Evolutionary conservation across 306 rosid genomes (phyloP), one percentile per base, ranked within the genome.

Genomic region (Abrus pulchellus): DNA sequence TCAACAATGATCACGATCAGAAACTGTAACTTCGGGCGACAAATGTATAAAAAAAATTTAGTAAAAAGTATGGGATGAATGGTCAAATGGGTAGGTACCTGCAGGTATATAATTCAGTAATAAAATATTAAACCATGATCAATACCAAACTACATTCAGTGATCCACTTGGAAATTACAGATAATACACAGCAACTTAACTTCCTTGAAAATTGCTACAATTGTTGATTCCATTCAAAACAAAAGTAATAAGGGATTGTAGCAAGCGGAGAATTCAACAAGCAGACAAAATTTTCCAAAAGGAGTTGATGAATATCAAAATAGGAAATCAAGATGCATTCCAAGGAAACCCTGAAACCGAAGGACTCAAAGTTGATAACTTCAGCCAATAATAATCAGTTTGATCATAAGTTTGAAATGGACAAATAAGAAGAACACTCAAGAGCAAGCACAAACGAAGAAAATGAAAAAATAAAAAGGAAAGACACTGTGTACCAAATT

Each of bases 311-410:
- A 38, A 59, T 49, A 57, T 71, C 43, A 75, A 73, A 84, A 68
- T 28, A 75, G 64, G 9, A 63, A 66, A 70, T 1, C 48, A 43
- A 80, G 48, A 30, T 33, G 78, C 4, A 75, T 61, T 65, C 60
- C 52, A 29, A 8, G 33, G 30, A 67, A 43, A 80, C 67, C 83
- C 41, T 68, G 59, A 78, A 83, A 74, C 59, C 36, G 68, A 83
- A 33, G 41, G 80, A 62, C 77, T 82, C 74, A 86, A 56, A 71
- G 57, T 67, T 57, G 60, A 48, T 57, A 74, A 76, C 69, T 56
- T 84, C 61, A 69, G 49, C 41, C 29, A 65, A 64, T 44, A 55
- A 73, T 5, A n/a, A 82, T 79, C 57, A 74, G 30, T 56, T 13
- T 45, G 75, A 77, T 83, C 74, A 77, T 56, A 80, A 62, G 33